These are phyloP conservation scores for Aureobasidium namibiae DNA, from an alignment of 2,329 filamentous ascomycete genomes.

Conservation along the genomic window DNA sequence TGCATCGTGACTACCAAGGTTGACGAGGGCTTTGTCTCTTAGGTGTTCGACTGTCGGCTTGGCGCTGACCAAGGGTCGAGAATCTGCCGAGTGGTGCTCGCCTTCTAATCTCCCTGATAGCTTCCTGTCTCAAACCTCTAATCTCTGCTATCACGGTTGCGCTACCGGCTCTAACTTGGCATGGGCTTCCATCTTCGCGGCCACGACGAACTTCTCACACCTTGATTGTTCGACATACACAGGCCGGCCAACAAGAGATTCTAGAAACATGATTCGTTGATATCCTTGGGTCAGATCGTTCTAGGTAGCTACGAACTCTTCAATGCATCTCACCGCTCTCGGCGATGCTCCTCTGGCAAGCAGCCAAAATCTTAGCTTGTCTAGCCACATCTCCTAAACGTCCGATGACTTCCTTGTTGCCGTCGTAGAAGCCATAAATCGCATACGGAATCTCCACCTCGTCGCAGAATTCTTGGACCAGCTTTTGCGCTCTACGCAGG, in stretches of 20 bases:
- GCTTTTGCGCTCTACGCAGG: constrained; percentile 62
- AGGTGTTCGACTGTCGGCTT: too few relatives aligned
- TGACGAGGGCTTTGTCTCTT: too few relatives aligned
- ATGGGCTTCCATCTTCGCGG: neutral
- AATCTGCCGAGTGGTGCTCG: too few relatives aligned
- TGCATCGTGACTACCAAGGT: too few relatives aligned
- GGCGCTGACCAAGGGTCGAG: too few relatives aligned
- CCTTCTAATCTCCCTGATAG: neutral
- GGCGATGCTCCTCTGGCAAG: constrained; percentile 31
- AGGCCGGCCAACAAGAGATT: neutral
- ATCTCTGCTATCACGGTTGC: neutral
- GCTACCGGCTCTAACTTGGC: neutral
- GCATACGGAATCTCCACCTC: constrained; percentile 81
- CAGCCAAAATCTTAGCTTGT: constrained; percentile 18
- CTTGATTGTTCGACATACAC: too few relatives aligned
- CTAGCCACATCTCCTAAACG: constrained; percentile 67
- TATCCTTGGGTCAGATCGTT: neutral
- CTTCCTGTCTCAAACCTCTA: neutral
- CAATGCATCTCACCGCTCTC: constrained; percentile 26
- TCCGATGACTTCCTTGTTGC: constrained; percentile 73
- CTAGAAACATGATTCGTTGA: neutral
- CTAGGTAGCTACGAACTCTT: neutral
- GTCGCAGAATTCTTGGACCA: constrained; percentile 72
- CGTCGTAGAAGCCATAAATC: constrained; percentile 74
- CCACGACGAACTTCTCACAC: neutral